Conservation (phyloP, 306 rosid species). For the Geum urbanum region DNA sequence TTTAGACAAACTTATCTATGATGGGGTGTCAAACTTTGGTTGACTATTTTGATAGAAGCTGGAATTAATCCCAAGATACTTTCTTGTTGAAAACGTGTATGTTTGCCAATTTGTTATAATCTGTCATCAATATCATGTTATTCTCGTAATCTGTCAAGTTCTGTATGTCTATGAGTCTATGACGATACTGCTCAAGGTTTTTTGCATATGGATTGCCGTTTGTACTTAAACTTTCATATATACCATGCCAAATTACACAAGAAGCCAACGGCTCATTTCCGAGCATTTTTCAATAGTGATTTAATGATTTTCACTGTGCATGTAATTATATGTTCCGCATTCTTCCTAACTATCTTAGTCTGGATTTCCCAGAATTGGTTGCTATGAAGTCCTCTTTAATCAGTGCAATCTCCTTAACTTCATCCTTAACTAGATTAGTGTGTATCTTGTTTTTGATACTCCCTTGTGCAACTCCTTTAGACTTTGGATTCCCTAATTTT, state of each 20-base stretch:
- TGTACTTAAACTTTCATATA: background rate
- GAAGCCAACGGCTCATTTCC: background rate
- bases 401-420: background rate
- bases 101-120: too few species aligned
- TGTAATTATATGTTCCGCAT: background rate
- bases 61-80: too few species aligned
- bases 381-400: background rate
- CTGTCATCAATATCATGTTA: background rate
- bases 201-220: background rate
- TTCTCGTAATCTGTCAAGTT: background rate
- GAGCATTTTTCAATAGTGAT: too few species aligned
- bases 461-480: background rate
- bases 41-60: too few species aligned
- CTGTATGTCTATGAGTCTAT: background rate
- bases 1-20: too few species aligned
- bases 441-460: background rate
- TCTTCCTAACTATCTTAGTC: background rate
- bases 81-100: too few species aligned
- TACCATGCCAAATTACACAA: background rate
- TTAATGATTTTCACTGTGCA: background rate
- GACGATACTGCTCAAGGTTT: background rate
- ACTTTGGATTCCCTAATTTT: constrained; percentile 12
- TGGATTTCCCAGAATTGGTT: background rate
- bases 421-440: background rate
- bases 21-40: too few species aligned